Base-by-base conservation (phyloP, 108 stramenopile genomes). In the Halocafeteria seosinensis region DNA sequence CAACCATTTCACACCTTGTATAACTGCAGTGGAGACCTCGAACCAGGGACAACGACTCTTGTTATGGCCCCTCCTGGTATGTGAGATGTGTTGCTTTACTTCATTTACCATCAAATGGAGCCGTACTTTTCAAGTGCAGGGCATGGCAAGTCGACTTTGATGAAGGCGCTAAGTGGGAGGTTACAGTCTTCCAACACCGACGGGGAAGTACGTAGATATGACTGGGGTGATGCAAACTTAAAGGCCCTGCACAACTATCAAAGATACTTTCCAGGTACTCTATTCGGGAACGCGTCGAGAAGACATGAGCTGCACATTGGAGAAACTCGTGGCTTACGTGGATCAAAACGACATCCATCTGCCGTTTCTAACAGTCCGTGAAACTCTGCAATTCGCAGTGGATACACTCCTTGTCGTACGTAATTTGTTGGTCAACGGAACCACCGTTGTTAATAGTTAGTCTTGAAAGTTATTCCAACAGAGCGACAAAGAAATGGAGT, bases 331-430 rank as follows among this genome's bases (percentile, higher is more conserved):
- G 42, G 42, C 17, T n/a, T 47, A 21, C 62, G 33, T 67, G 32
- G 62, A 12, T 0, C 59, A 67, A 28, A 32, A 32, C 5, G 66
- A 67, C 37, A 50, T 37, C 33, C 66, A 67, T 24, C n/a, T 9
- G 27, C 36, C 61, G 9, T 11, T 37, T 23, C 61, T 67, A 4
- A 67, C 66, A 30, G 66, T 67, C 27, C 62, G 37, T 27, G 66
- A 67, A 28, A 67, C 66, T 24, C 5, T 62, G 0, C n/a, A 66
- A 1, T 61, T 66, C 5, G 65, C 28, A 8, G 61, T 31, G n/a
- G n/a, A n/a, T n/a, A n/a, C n/a, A n/a, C n/a, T n/a, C n/a, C n/a
- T n/a, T n/a, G n/a, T n/a, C n/a, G n/a, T n/a, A n/a, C n/a, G n/a
- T n/a, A n/a, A n/a, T n/a, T n/a, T n/a, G n/a, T n/a, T n/a, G n/a